phyloP scores from a whole-genome alignment of 1,139 yeast genomes.

The Saccharomycopsis hybrid region DNA sequence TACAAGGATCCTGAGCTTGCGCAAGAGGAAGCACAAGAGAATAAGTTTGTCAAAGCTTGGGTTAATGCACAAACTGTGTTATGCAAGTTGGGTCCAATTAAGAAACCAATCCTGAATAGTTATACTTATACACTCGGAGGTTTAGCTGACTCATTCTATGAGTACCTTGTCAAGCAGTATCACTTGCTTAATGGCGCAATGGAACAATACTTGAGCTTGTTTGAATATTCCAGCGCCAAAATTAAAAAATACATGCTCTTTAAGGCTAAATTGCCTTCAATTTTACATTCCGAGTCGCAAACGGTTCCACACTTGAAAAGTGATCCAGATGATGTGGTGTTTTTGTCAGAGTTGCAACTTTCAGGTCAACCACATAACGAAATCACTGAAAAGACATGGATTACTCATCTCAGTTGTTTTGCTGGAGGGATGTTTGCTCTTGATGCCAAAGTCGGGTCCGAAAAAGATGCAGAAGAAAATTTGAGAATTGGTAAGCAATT shows the following conservation, averaged over 20 bases:
- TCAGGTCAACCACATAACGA: background rate
- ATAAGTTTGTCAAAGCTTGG: constrained; percentile 1
- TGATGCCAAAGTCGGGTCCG: constrained; percentile 49
- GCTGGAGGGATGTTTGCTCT: constrained; percentile 69
- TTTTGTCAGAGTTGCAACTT: constrained; percentile 13
- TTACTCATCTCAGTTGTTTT: constrained; percentile 66
- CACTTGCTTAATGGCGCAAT: constrained; percentile 39
- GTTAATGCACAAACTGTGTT: background rate
- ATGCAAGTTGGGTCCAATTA: constrained; percentile 12
- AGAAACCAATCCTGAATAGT: constrained; percentile 16
- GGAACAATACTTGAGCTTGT: constrained; percentile 29
- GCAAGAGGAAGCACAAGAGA: constrained; percentile 25
- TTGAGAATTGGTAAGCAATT: constrained; percentile 52
- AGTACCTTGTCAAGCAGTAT: constrained; percentile 57
- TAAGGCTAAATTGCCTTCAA: constrained; percentile 34
- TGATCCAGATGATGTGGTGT: constrained; percentile 26
- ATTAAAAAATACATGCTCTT: constrained; percentile 37
- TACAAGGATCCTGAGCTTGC: constrained; percentile 28
- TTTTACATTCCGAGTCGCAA: constrained; percentile 25
- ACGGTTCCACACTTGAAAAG: constrained; percentile 20
- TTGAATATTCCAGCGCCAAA: constrained; percentile 33
- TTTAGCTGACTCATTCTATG: constrained; percentile 64
- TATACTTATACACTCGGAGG: constrained; percentile 44
- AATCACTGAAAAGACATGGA: constrained; percentile 23
- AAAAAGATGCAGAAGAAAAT: constrained; percentile 35